Base-by-base conservation (phyloP, 768 basidiomycete genomes). In the Albatrellus ellisii region DNA sequence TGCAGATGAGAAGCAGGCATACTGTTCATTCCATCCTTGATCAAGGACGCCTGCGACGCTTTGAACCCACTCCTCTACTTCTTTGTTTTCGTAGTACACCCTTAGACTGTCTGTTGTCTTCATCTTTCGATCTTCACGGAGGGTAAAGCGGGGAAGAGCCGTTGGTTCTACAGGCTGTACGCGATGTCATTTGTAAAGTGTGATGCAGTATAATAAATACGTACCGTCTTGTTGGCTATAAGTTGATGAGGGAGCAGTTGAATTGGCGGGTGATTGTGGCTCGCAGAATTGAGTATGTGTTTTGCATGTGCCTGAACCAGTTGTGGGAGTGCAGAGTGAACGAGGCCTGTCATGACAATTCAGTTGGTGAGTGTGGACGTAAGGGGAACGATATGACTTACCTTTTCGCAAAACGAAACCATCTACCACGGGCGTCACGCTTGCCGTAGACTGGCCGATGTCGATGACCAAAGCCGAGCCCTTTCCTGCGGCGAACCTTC, bases 331-430 rank as follows among this genome's bases (percentile, higher is more conserved):
- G 77, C 55, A 27, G 87, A 87, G 52, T 75, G 75, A 17, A 72
- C 62, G 18, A 97, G 79, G 34, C 91, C 94, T 95, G 42, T 8
- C 31, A 6, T 22, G n/a, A n/a, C 14, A 3, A 37, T 1, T 33
- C 42, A 25, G 17, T 39, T 26, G 10, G 12, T 25, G 17, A 26
- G 21, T 15, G 40, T 33, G 8, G n/a, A 11, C 14, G 17, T 36
- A 21, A 2, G 17, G 17, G 12, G 39, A 39, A 22, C 35, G 29
- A 2, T 20, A 32, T 4, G 10, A 42, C 58, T 34, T 34, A 81
- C 94, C 94, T 74, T 94, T 95, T 54, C 92, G 72, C 33, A 99
- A 75, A 32, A 98, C 95, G 54, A 97, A 99, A 4, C 95, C 95
- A 52, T 99, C 95, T 4, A 92, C 89, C 15, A 99, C 84, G 4